Conservation (phyloP, 2,329 filamentous ascomycete species). For the Escovopsis weberi region DNA sequence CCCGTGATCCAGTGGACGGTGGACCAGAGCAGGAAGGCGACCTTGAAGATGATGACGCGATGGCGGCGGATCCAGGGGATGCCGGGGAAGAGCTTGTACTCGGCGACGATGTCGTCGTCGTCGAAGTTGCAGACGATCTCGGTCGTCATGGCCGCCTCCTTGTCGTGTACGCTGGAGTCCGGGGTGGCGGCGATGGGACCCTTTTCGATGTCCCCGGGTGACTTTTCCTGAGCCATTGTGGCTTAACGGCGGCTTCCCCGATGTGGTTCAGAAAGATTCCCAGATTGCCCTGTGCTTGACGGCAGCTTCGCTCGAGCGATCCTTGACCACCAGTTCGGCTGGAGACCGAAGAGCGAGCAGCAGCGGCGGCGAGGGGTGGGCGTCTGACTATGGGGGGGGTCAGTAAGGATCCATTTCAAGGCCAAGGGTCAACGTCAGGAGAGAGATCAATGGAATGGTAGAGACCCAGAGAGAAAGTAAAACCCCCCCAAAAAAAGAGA, state of each 20-base stretch:
- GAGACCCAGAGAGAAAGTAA: no score
- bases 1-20: constrained; percentile 64
- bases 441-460: no score
- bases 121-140: no score
- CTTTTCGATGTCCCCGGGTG: constrained; percentile 12
- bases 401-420: no score
- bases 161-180: constrained; percentile 27
- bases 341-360: no score
- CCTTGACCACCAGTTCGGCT: no score
- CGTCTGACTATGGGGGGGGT: no score
- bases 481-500: no score
- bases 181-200: constrained; percentile 13
- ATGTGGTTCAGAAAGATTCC: no score
- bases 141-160: constrained; percentile 13
- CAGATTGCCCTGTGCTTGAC: constrained; percentile 29
- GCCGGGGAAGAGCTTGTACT: constrained; percentile 8
- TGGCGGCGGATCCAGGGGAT: constrained; percentile 30
- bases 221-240: not conserved
- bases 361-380: no score
- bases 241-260: constrained; percentile 15
- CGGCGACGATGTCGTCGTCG: no score
- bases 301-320: constrained; percentile 19
- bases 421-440: no score
- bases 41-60: constrained; percentile 27
- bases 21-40: constrained; percentile 26